A percentile compares a stretch with the other conserved stretches of the same genome.
phyloP scores from a whole-genome alignment of 768 basidiomycete species.

The Mycena floridula region DNA sequence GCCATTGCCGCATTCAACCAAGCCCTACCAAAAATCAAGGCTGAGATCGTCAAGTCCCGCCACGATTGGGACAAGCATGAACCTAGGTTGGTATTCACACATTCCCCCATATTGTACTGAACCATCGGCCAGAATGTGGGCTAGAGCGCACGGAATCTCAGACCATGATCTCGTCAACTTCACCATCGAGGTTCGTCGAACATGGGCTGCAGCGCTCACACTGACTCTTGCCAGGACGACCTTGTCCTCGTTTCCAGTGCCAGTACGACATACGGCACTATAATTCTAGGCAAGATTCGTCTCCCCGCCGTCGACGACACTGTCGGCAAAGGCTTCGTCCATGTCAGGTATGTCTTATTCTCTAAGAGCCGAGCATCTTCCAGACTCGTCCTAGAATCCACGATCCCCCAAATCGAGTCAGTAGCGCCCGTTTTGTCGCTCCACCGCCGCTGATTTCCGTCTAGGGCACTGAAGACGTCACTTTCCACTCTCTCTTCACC shows the following conservation, averaged over 20 bases:
- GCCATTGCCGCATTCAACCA: constrained; percentile 60
- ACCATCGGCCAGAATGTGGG: constrained; percentile 63
- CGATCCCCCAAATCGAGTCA: constrained; percentile 62
- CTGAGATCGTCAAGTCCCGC: constrained; percentile 62
- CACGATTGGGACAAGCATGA: constrained; percentile 69
- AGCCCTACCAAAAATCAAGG: constrained; percentile 51
- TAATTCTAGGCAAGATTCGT: constrained; percentile 72
- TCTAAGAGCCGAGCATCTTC: neutral
- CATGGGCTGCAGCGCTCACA: neutral
- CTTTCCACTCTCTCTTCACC: constrained; percentile 68
- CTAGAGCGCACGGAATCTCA: constrained; percentile 43
- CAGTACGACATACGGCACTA: constrained; percentile 57
- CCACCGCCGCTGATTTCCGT: neutral
- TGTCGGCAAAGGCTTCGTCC: constrained; percentile 60
- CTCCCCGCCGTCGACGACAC: constrained; percentile 60
- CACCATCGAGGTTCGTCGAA: constrained; percentile 35
- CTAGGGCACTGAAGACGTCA: constrained; percentile 60
- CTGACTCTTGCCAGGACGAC: constrained; percentile 17
- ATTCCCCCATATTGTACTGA: constrained; percentile 13
- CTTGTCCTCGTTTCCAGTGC: constrained; percentile 47
- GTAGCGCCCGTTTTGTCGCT: neutral
- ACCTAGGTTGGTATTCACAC: constrained; percentile 27
- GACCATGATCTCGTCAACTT: constrained; percentile 51
- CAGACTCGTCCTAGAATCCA: constrained; percentile 45
- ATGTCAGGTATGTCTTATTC: constrained; percentile 49